A percentile compares a stretch with the other conserved stretches of the same genome.
phyloP scores from a whole-genome alignment of 495 filamentous ascomycete species.

The Neurospora sp. region DNA sequence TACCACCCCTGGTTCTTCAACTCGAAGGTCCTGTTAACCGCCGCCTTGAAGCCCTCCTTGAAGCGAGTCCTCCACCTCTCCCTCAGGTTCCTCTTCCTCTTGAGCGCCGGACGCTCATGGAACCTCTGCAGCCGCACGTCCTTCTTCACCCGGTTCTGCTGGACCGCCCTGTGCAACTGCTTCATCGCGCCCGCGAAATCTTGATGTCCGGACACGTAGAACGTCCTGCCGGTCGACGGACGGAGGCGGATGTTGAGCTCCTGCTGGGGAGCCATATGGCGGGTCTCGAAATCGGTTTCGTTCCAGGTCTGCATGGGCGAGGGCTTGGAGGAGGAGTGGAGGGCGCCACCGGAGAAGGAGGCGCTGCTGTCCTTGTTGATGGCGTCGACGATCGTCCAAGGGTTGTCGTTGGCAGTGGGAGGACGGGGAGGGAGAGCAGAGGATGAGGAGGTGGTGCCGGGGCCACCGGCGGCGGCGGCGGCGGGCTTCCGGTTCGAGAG shows the following conservation, averaged over 20 bases:
- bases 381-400: not conserved
- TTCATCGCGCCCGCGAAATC: slow-evolving; percentile 48
- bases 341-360: not conserved
- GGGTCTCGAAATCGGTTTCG: slow-evolving; percentile 7
- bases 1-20: slow-evolving; percentile 69
- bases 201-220: slow-evolving; percentile 35
- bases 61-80: slow-evolving; percentile 60
- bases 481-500: not conserved
- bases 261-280: slow-evolving; percentile 4
- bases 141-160: slow-evolving; percentile 39
- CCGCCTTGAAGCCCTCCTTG: slow-evolving; percentile 50
- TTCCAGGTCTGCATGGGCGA: slow-evolving; percentile 2
- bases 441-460: not conserved
- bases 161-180: slow-evolving; percentile 33
- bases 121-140: slow-evolving; percentile 47
- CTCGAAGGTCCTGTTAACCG: slow-evolving; percentile 48
- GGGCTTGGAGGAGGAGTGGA: slow-evolving; percentile 1
- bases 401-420: not conserved
- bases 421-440: not conserved
- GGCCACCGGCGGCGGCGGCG: not conserved
- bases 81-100: slow-evolving; percentile 59
- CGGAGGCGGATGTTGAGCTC: slow-evolving; percentile 31
- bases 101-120: slow-evolving; percentile 63
- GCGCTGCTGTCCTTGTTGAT: slow-evolving; percentile 3
- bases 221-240: slow-evolving; percentile 48